These are phyloP conservation scores for Castanospermum australe DNA, from an alignment of 306 rosid genomes.

Conservation along the genomic window DNA sequence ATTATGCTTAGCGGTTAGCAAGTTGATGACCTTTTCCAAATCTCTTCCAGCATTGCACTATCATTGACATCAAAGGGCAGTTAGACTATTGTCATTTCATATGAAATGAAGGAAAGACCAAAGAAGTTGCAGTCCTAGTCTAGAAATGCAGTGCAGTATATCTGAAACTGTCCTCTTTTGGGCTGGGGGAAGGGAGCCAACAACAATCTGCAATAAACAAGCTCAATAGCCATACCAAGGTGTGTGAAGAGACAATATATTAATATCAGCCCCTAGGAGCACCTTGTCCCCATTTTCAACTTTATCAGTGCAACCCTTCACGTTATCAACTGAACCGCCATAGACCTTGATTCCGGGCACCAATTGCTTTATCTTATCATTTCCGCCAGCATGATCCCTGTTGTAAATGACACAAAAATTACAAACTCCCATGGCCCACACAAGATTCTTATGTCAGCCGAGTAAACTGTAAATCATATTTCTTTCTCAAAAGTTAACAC, in stretches of 20 bases:
- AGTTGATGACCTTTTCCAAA: not conserved
- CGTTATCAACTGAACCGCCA: slow-evolving; percentile 87
- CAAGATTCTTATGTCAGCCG: not conserved
- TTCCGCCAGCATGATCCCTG: slow-evolving; percentile 95
- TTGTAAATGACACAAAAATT: not conserved
- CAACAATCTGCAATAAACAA: not conserved
- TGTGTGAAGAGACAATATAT: slow-evolving; percentile 73
- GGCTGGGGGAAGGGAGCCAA: not conserved
- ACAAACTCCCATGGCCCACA: not conserved
- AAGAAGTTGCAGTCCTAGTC: not conserved
- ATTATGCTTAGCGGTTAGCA: not conserved
- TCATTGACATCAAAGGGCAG: not conserved
- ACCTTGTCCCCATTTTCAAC: slow-evolving; percentile 88
- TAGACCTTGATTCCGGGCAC: slow-evolving; percentile 86
- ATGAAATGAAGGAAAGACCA: not conserved
- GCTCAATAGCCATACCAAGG: slow-evolving; percentile 63
- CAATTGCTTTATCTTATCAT: slow-evolving; percentile 74
- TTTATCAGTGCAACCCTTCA: slow-evolving; percentile 80
- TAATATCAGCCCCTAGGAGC: slow-evolving; percentile 67
- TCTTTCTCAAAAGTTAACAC: not conserved
- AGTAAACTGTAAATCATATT: not conserved
- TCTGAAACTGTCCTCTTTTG: not conserved
- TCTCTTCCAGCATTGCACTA: not conserved
- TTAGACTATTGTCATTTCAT: not conserved
- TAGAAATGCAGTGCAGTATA: not conserved